Evolutionary conservation across 177 flowering plant species (phyloP), one percentile per base, ranked within the genome.

Genomic region (Vitis hybrid): DNA sequence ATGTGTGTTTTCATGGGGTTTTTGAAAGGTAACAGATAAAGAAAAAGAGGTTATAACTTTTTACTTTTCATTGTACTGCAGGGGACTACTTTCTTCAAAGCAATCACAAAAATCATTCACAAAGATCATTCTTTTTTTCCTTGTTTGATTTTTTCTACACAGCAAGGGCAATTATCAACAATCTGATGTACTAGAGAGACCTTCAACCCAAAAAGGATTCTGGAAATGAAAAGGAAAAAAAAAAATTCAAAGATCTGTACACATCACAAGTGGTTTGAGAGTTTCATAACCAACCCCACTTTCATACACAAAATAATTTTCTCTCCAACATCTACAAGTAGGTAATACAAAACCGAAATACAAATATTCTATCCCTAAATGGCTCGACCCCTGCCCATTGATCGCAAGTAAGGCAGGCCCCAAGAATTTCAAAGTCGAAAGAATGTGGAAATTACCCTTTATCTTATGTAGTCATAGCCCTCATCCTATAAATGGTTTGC

Each of bases 211-310:
- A 61, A 67, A 16, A 50, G 48, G 10, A 14, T 14, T 14, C 1
- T 5, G 12, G 16, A 53, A 53, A 14, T 6, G 16, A 53, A 53
- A 53, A 53, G 3, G 16, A 53, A 29, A 5, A 14, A 3, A 14
- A 3, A 26, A 48, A n/a, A 58, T 20, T 58, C 56, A 74, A 14
- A 70, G 26, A 64, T 63, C 83, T 81, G 79, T 83, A 81, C 87
- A 83, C 61, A 64, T 66, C 66, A 77, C 68, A 67, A 64, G 34
- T 57, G 66, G 56, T 60, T 55, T 31, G 50, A 50, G 31, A 53
- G 56, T 62, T 73, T 60, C 49, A 59, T n/a, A 34, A 39, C 4
- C 50, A 76, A 58, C 39, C 63, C 71, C 63, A 68, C 56, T 68
- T 78, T 50, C 62, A 70, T 69, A 65, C 67, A 78, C 73, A 73